Evolutionary conservation across 306 rosid genomes (phyloP), one percentile per base, ranked within the genome.

Genomic region (Lathyrus tuberosus): DNA sequence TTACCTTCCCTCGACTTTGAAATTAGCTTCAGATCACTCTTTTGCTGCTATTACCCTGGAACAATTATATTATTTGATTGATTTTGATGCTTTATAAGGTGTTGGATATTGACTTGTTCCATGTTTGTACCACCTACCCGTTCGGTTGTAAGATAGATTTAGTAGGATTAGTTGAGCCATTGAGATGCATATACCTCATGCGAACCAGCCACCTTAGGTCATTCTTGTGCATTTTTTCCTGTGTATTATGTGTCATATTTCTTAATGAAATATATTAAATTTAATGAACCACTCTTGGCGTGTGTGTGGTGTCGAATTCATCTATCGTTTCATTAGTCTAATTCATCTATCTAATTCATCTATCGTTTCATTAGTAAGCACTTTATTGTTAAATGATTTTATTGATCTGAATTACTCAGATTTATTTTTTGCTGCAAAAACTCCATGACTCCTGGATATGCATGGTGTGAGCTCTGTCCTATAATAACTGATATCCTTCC

Each of bases 81-180:
- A 63, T 76, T 77, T 68, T 69, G 75, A 62, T 82, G 80, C 54
- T 80, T 62, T 71, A 75, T 62, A 20, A 61, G 76, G 74, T 66
- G 59, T 71, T 28, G 69, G 54, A 38, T 76, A 72, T 62, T 37
- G 57, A 66, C 67, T 37, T 20, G 73, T 71, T 64, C 64, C 63
- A 28, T 67, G 67, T 75, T 78, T 61, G 67, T 71, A 62, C 75
- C 37, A 31, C 72, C 62, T 67, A 52, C 57, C 52, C 37, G 63
- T 78, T 82, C 40, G 78, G 79, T 78, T 84, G 92, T 89, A 85
- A 85, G 82, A 85, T 86, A 84, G 76, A 73, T 35, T 35, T 70
- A 72, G 72, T 87, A 89, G 96, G 84, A 82, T 80, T 85, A 87
- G 89, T 73, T 80, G 89, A 84, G 78, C 74, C 76, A 57, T 72